Conservation (phyloP, 805 yeast genomes). For the Cyberlindnera bimundalis region DNA sequence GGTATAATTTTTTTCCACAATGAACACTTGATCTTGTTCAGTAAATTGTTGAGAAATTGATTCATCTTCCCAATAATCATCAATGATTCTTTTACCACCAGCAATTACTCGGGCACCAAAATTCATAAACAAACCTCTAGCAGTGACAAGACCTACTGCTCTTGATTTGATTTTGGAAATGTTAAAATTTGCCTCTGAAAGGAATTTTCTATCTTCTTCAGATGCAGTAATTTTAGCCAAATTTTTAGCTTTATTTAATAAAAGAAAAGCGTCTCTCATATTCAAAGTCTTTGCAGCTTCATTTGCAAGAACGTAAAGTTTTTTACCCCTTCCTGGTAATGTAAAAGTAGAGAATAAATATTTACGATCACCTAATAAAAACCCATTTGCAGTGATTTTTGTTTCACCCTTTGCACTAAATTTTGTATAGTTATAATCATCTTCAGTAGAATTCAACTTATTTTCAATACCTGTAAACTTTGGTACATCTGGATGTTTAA, state of each 20-base stretch:
- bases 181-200: conserved; percentile 30
- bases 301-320: conserved; percentile 38
- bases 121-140: conserved; percentile 42
- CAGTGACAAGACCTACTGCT: conserved; percentile 29
- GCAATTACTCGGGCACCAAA: conserved; percentile 49
- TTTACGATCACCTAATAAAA: conserved; percentile 35
- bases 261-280: conserved; percentile 49
- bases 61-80: conserved; percentile 54
- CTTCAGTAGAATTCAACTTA: conserved; percentile 26
- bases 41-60: conserved; percentile 42
- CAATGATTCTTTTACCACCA: conserved; percentile 45
- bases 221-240: conserved; percentile 35
- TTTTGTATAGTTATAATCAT: conserved; percentile 30
- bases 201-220: conserved; percentile 36
- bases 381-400: conserved; percentile 40
- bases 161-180: conserved; percentile 23
- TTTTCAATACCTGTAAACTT: conserved; percentile 15
- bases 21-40: conserved; percentile 42
- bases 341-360: conserved; percentile 39
- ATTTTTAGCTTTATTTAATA: conserved; percentile 40
- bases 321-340: conserved; percentile 36
- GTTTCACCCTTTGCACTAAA: conserved; percentile 43
- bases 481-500: conserved; percentile 12
- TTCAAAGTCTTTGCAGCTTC: conserved; percentile 40
- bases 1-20: conserved; percentile 19